Percentiles rank a stretch among this genome's conserved stretches.
Evolutionary conservation across 257 asterid species (phyloP).

Genomic region (Solanum pinnatisectum): DNA sequence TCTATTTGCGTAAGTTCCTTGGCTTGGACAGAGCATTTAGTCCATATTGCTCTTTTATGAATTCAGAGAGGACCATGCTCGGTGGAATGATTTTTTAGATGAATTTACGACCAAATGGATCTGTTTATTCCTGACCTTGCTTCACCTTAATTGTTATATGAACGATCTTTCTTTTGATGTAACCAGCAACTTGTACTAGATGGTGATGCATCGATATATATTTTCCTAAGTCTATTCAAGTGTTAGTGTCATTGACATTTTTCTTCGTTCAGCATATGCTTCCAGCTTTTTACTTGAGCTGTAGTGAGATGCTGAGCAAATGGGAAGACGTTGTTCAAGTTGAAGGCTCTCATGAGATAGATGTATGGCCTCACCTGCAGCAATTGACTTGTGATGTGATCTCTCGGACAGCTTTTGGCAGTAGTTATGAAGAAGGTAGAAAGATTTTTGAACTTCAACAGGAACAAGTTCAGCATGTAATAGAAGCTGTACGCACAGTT

Average conservation of each 20-base stretch:
- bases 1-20: background rate
- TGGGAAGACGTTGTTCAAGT: background rate
- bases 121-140: too few relatives aligned
- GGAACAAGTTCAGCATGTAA: background rate
- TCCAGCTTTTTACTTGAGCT: conserved; percentile 27
- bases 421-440: conserved; percentile 42
- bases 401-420: conserved; percentile 45
- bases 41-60: background rate
- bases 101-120: background rate
- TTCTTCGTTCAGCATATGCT: conserved; percentile 20
- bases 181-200: background rate
- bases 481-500: background rate
- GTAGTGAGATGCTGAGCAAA: conserved; percentile 18
- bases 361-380: conserved; percentile 33
- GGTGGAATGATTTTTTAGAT: background rate
- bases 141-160: too few relatives aligned
- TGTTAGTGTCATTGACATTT: background rate
- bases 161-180: too few relatives aligned
- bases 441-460: conserved; percentile 29
- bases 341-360: background rate
- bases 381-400: conserved; percentile 23
- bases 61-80: background rate
- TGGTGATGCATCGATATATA: background rate
- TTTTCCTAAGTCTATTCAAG: background rate
- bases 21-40: background rate